These are phyloP conservation scores for Pseudogymnoascus sp. DNA, from an alignment of 2,329 filamentous ascomycete species.

Conservation along the genomic window DNA sequence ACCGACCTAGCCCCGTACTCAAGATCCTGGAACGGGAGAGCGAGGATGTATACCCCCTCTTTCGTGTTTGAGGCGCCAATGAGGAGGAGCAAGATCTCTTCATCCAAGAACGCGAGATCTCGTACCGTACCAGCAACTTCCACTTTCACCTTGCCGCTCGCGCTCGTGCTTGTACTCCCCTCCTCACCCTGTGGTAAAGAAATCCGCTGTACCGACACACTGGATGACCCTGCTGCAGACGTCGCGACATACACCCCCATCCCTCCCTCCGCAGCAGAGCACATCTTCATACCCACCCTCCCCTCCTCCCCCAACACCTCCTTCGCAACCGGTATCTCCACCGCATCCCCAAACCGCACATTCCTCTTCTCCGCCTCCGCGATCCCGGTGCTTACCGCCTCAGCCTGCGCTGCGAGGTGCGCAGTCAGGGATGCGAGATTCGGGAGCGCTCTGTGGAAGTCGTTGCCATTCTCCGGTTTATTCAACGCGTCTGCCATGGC, in stretches of 20 bases:
- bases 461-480: background rate
- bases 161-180: no score
- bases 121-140: background rate
- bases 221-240: fast-evolving
- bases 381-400: slow-evolving; percentile 56
- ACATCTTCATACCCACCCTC: slow-evolving; percentile 24
- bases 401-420: slow-evolving; percentile 49
- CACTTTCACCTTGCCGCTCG: background rate
- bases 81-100: background rate
- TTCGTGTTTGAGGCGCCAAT: background rate
- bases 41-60: background rate
- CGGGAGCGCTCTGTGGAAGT: slow-evolving; percentile 43
- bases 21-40: background rate
- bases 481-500: slow-evolving; percentile 33
- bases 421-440: slow-evolving; percentile 56
- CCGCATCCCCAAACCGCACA: slow-evolving; percentile 54
- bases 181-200: no score
- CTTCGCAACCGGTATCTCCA: slow-evolving; percentile 17
- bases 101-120: background rate
- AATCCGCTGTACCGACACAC: background rate
- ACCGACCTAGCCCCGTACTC: no score
- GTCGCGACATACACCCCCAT: background rate
- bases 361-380: slow-evolving; percentile 61
- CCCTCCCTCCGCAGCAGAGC: background rate
- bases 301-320: slow-evolving; percentile 9